These are phyloP conservation scores for Aspergillus conjunctus DNA, from an alignment of 495 filamentous ascomycete species.

Conservation along the genomic window DNA sequence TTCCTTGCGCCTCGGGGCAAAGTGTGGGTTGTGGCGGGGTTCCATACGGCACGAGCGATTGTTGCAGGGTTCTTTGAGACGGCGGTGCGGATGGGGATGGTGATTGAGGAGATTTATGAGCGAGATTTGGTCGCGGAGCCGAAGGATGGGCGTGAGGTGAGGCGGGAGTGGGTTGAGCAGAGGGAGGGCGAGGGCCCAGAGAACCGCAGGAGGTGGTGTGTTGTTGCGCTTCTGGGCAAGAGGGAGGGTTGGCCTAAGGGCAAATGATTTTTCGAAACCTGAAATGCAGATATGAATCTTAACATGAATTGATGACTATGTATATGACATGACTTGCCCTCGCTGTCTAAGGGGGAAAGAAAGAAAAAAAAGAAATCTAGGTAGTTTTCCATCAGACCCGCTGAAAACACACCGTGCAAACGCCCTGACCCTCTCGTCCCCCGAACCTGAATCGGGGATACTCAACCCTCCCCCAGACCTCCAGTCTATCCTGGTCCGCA, in stretches of 20 bases:
- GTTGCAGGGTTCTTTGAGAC: constrained; percentile 72
- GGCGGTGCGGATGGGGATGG: constrained; percentile 59
- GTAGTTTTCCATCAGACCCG: constrained; percentile 20
- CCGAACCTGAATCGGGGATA: constrained; percentile 88
- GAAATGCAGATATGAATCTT: not conserved
- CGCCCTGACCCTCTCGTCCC: constrained; percentile 79
- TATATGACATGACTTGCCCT: not conserved
- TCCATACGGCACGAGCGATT: constrained; percentile 80
- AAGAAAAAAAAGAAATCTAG: not conserved
- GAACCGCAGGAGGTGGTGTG: constrained; percentile 75
- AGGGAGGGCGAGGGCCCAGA: constrained; percentile 64
- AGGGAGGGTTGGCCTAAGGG: no score
- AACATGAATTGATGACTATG: not conserved
- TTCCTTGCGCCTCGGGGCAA: constrained; percentile 64
- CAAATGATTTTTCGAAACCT: not conserved
- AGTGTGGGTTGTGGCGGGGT: constrained; percentile 72
- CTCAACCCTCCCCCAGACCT: constrained; percentile 64
- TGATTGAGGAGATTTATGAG: constrained; percentile 72
- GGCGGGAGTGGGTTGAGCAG: constrained; percentile 61
- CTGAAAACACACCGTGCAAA: constrained; percentile 78
- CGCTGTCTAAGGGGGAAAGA: not conserved
- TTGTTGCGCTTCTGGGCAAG: constrained; percentile 63
- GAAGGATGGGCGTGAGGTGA: constrained; percentile 53
- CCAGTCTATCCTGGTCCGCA: constrained; percentile 42
- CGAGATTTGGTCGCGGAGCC: constrained; percentile 63